Evolutionary conservation across 139 green algal genomes (phyloP), one percentile per base, ranked within the genome.

Genomic region (Bryopsis sp.): DNA sequence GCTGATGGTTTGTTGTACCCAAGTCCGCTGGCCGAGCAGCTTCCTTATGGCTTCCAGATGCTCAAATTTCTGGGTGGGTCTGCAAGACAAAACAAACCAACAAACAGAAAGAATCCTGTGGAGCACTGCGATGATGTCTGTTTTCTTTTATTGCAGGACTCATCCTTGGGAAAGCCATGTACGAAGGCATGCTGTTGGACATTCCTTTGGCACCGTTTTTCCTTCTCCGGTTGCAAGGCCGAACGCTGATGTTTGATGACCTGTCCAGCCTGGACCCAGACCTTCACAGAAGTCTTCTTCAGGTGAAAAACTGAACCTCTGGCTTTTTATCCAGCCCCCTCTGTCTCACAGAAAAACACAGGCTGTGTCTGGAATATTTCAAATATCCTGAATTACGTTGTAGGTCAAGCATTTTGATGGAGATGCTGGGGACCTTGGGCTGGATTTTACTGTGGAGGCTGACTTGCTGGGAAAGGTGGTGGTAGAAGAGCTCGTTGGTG

Each of bases 161-260:
- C 39, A 81, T 87, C 73, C 74, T 90, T 34, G 84, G 82, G 37
- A 87, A 87, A 72, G 82, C 82, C 4, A 70, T 90, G 72, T 93
- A 89, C 71, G 88, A 95, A 69, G 88, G 88, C 24, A 80, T 95
- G 39, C 79, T 93, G 62, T 64, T 95, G 43, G 82, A 91, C 47
- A 60, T 88, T 22, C 74, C 76, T 4, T 81, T 95, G 38, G 88
- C 88, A 4, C 82, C 85, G 39, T 93, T 92, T 74, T 92, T 93
- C 67, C 47, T 73, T 32, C 48, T 79, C 47, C 50, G 34, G 6
- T 34, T 74, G 72, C 79, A 90, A 80, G 82, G 80, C 11, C 75
- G 79, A 1, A 68, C 65, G 37, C 85, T 87, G 1, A 70, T 78
- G 48, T 77, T 92, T 46, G 87, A 94, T 50, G 87, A 94, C 68